Evolutionary conservation across 176 grass and related monocot genomes (phyloP), one percentile per base, ranked within the genome.

Genomic region (Leersia perrieri): DNA sequence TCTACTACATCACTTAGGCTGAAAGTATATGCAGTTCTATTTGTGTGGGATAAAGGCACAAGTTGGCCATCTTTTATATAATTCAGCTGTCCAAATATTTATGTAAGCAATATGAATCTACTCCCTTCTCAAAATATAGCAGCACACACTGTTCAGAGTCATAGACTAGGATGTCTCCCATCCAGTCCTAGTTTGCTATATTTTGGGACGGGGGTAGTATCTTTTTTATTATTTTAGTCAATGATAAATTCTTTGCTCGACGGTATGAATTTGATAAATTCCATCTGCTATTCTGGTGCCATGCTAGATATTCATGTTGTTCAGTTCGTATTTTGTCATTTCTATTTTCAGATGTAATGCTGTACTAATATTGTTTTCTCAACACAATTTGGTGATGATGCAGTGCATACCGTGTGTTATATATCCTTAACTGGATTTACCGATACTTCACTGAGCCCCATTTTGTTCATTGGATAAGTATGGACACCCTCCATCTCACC

Each of bases 401-500:
- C 87, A 99, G 96, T 57, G 96, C 87, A 47, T 99, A 99, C 83
- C 90, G 96, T 27, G 84, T 80, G 36, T 78, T 99, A 33, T 95
- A 99, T 79, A 99, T 99, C 82, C 73, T 95, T 35, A 99, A 95
- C 80, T 95, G 92, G 90, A 88, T 99, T 76, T 99, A 90, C 76
- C 79, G 90, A 67, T 95, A 95, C 87, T 91, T 99, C 79, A 79
- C 90, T 0, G 96, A 95, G 81, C 90, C 84, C 63, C 85, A 95
- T 69, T 95, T 93, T 85, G 85, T 91, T 82, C 92, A 95, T 73
- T 99, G 90, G 96, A 99, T 99, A 91, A 93, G 90, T 95, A 99
- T 60, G 88, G 79, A 26, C 63, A 66, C 70, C 9, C 51, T 35
- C 1, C 38, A 31, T 41, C 22, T 70, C 49, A 58, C 44, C 2